Evolutionary conservation across 495 filamentous ascomycete genomes (phyloP), one percentile per base, ranked within the genome.

Genomic region (Bathelium albidoporum): DNA sequence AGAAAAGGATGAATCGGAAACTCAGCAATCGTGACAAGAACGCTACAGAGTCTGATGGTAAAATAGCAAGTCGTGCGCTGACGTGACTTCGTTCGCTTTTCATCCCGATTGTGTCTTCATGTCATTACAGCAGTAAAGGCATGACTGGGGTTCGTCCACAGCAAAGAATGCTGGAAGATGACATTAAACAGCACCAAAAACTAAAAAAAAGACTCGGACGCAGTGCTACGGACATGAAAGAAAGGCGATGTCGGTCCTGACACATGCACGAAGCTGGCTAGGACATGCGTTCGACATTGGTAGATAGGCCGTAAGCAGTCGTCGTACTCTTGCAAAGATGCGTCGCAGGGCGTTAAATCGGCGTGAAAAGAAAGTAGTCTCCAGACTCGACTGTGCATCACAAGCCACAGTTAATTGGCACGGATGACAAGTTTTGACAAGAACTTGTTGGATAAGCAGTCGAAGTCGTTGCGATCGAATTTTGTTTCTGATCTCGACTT

Each of bases 381-480:
- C 5, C 9, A 29, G 49, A 28, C 11, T 26, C 24, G 49, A 29
- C 49, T 24, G 49, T 20, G 7, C 20, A 29, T 10, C 7, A 24
- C 11, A 14, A 39, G 24, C 16, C 24, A 29, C n/a, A n/a, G 11
- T 61, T 69, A 95, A 77, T 94, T 93, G 66, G 91, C 88, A 64
- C 91, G 91, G 73, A 96, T 95, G 73, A 95, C 91, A 69, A 96
- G 83, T 75, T 93, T 90, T 31, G 90, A 92, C 61, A 95, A 78
- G 77, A 96, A 94, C 80, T 95, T 96, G 82, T 93, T 95, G 61
- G 90, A 93, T 70, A 96, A 78, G 64, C 85, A 91, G 77, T 96
- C 91, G 73, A 96, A 96, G 77, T 96, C 90, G 66, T 84, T 78
- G 67, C 89, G 85, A 78, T 95, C 87, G 74, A 93, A 96, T 73